Evolutionary conservation across 129 eudicot genomes (phyloP).

Genomic region (Dittrichia graveolens): DNA sequence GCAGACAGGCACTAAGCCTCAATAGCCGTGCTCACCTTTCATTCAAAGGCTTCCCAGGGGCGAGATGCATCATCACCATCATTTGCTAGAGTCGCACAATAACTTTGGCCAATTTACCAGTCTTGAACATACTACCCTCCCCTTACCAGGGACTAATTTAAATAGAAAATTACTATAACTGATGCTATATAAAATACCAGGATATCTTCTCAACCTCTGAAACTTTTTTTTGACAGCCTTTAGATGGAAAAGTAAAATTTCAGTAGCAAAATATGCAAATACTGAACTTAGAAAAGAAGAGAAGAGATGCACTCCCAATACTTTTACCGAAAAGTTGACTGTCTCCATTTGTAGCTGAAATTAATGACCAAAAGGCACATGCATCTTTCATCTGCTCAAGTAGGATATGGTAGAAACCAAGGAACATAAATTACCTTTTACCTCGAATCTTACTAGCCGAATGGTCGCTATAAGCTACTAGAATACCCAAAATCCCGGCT

Average conservation of each 20-base stretch:
- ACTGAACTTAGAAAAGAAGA: constrained; percentile 48
- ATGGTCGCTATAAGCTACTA: constrained; percentile 45
- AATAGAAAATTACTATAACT: constrained; percentile 30
- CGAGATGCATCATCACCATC: constrained; percentile 79
- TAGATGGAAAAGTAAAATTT: constrained; percentile 50
- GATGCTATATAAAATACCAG: constrained; percentile 61
- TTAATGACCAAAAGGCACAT: constrained; percentile 47
- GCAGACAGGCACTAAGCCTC: constrained; percentile 90
- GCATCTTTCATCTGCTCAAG: constrained; percentile 53
- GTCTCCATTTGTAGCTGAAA: constrained; percentile 69
- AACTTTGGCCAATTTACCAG: constrained; percentile 66
- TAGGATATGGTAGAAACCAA: constrained; percentile 42
- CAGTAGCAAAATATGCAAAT: constrained; percentile 64
- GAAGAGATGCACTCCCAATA: constrained; percentile 62
- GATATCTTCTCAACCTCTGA: constrained; percentile 64
- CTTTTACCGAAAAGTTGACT: constrained; percentile 65
- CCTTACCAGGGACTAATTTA: constrained; percentile 81
- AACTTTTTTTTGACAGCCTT: constrained; percentile 64
- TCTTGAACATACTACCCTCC: constrained; percentile 61
- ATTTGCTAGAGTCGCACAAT: constrained; percentile 67
- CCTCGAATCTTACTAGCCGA: constrained; percentile 25
- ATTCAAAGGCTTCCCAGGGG: constrained; percentile 66
- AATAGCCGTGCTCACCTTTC: constrained; percentile 99
- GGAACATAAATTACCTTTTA: constrained; percentile 38
- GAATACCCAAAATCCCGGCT: constrained; percentile 43